A percentile compares a stretch with the other conserved stretches of the same genome.
Conservation (phyloP, 768 basidiomycete genomes). For the Fibroporia radiculosa region DNA sequence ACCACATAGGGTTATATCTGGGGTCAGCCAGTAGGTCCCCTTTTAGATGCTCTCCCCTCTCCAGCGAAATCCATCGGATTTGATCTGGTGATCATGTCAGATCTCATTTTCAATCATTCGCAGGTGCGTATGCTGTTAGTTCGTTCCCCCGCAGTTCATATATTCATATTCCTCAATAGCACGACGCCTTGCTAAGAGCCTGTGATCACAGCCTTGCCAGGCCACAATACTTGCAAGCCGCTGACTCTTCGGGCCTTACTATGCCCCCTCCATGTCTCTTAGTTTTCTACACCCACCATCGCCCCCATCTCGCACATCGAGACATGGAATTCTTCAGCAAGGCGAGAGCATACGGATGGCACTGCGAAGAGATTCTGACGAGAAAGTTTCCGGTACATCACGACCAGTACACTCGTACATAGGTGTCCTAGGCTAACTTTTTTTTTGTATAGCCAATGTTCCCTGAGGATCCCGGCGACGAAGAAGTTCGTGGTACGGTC, state of each 20-base stretch:
- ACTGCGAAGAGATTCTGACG: slow-evolving; percentile 59
- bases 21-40: slow-evolving; percentile 49
- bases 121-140: slow-evolving; percentile 43
- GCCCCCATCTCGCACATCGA: slow-evolving; percentile 72
- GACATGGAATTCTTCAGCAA: slow-evolving; percentile 78
- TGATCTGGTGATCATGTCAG: slow-evolving; percentile 82
- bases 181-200: slow-evolving; percentile 71
- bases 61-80: slow-evolving; percentile 33
- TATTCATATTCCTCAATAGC: slow-evolving; percentile 36
- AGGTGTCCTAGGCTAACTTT: not conserved
- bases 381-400: slow-evolving; percentile 48
- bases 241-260: no score
- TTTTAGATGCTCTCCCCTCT: slow-evolving; percentile 29
- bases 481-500: slow-evolving; percentile 69
- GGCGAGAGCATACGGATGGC: slow-evolving; percentile 61
- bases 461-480: slow-evolving; percentile 77
- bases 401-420: not conserved
- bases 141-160: not conserved
- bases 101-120: slow-evolving; percentile 92
- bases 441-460: slow-evolving; percentile 68
- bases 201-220: slow-evolving; percentile 47
- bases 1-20: slow-evolving; percentile 67
- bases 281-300: slow-evolving; percentile 86
- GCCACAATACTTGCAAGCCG: slow-evolving; percentile 4
- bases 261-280: slow-evolving; percentile 53